Evolutionary conservation across 2,329 filamentous ascomycete species (phyloP).

Genomic region (Penicillium sp.): DNA sequence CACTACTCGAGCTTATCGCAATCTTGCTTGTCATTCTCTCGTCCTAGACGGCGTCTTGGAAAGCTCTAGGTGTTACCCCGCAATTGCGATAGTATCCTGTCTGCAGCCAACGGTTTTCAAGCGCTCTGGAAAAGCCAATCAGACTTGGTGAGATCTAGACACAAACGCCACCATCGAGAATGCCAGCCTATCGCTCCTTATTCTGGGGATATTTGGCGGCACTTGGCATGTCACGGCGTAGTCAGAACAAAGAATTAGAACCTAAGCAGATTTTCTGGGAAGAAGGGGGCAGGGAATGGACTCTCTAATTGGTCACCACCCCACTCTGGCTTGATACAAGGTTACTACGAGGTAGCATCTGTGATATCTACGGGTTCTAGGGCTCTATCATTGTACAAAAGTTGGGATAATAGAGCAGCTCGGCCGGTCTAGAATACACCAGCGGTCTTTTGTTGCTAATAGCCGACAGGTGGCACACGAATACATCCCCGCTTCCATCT

Average conservation of each 20-base stretch:
- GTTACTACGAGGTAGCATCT: neutral
- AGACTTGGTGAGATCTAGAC: neutral
- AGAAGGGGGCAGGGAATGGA: neutral
- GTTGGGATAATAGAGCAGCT: neutral
- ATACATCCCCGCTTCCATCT: neutral
- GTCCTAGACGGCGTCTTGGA: neutral
- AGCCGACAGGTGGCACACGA: neutral
- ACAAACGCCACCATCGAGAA: neutral
- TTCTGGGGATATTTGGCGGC: neutral
- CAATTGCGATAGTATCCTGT: neutral
- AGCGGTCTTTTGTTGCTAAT: neutral
- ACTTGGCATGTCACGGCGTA: neutral
- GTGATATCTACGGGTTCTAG: neutral
- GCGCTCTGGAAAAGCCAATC: neutral
- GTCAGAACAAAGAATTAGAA: conserved; percentile 1
- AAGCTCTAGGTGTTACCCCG: neutral
- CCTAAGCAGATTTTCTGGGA: neutral
- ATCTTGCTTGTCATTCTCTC: no score
- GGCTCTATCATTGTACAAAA: no score
- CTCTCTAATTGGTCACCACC: neutral
- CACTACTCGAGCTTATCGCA: no score
- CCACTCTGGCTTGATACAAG: neutral
- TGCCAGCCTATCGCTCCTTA: neutral
- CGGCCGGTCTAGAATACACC: neutral
- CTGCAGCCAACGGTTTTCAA: neutral